These are phyloP conservation scores for Pisolithus marmoratus DNA, from an alignment of 768 basidiomycete species.

Conservation along the genomic window DNA sequence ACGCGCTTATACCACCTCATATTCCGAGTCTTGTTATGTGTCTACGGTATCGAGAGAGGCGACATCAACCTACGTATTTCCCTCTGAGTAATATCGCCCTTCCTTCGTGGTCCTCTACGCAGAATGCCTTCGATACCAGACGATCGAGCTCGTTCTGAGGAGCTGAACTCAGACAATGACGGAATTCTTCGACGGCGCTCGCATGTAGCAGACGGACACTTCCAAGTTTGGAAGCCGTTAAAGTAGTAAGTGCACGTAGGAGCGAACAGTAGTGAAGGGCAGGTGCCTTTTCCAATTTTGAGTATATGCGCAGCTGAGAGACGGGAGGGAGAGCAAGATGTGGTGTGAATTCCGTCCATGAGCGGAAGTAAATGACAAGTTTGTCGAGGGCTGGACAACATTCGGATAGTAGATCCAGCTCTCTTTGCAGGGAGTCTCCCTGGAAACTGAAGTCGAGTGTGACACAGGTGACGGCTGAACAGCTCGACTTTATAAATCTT, in stretches of 20 bases:
- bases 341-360: conserved; percentile 18
- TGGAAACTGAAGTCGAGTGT: conserved; percentile 22
- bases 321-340: conserved; percentile 20
- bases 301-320: conserved; percentile 20
- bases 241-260: conserved; percentile 18
- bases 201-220: conserved; percentile 18
- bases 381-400: conserved; percentile 18
- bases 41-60: too few species aligned
- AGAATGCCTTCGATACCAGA: conserved; percentile 10
- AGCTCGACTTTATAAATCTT: conserved; percentile 19
- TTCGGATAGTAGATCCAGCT: conserved; percentile 21
- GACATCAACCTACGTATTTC: too few species aligned
- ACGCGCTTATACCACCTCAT: too few species aligned
- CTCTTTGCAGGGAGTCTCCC: conserved; percentile 19
- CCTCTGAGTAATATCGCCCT: conserved; percentile 4
- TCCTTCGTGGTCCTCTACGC: conserved; percentile 20
- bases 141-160: conserved; percentile 6
- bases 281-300: conserved; percentile 11
- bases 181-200: conserved; percentile 9
- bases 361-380: conserved; percentile 20
- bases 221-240: conserved; percentile 16
- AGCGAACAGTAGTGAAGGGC: conserved; percentile 12
- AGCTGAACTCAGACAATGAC: conserved; percentile 3
- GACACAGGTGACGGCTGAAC: conserved; percentile 22
- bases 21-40: too few species aligned